A percentile compares a stretch with the other conserved stretches of the same genome.
phyloP scores from a whole-genome alignment of 306 rosid species.

The Cucurbita argyrosperma region DNA sequence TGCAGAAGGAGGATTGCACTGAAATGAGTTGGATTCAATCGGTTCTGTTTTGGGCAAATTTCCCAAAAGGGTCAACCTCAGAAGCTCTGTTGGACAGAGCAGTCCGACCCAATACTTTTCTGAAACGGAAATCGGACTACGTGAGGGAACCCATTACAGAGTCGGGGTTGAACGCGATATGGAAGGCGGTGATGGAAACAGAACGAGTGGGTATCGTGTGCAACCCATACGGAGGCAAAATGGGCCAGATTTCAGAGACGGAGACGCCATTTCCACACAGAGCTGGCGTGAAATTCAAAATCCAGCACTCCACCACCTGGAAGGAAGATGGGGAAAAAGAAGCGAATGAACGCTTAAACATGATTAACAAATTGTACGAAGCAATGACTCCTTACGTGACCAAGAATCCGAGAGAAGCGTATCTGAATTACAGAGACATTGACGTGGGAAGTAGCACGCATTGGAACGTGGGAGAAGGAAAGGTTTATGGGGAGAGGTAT shows the following conservation, averaged over 20 bases:
- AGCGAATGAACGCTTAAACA: slow-evolving; percentile 9
- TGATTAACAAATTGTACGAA: slow-evolving; percentile 13
- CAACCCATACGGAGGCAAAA: slow-evolving; percentile 26
- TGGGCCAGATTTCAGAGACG: slow-evolving; percentile 33
- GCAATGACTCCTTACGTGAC: slow-evolving; percentile 51
- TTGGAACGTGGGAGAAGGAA: slow-evolving; percentile 2
- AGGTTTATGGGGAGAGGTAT: slow-evolving; percentile 18
- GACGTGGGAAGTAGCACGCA: slow-evolving; percentile 27
- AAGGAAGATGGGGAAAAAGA: slow-evolving; percentile 12
- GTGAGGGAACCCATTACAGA: slow-evolving; percentile 17
- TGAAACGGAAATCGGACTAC: slow-evolving; percentile 18
- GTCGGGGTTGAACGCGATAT: slow-evolving; percentile 11
- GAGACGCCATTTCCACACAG: slow-evolving; percentile 54
- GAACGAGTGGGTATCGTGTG: not conserved
- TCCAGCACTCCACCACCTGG: slow-evolving; percentile 42
- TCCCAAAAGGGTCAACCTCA: not conserved
- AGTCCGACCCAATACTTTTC: not conserved
- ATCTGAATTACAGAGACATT: slow-evolving; percentile 39
- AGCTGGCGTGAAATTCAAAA: slow-evolving; percentile 27
- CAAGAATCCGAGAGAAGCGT: slow-evolving; percentile 44
- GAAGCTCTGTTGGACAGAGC: slow-evolving; percentile 7
- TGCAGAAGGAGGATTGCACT: slow-evolving; percentile 4
- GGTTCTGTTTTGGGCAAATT: not conserved
- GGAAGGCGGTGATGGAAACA: slow-evolving; percentile 11
- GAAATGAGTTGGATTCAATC: slow-evolving; percentile 26